Evolutionary conservation across 192 early-diverging fungal species (phyloP), one percentile per base, ranked within the genome.

Genomic region (Entomortierella beljakovae): DNA sequence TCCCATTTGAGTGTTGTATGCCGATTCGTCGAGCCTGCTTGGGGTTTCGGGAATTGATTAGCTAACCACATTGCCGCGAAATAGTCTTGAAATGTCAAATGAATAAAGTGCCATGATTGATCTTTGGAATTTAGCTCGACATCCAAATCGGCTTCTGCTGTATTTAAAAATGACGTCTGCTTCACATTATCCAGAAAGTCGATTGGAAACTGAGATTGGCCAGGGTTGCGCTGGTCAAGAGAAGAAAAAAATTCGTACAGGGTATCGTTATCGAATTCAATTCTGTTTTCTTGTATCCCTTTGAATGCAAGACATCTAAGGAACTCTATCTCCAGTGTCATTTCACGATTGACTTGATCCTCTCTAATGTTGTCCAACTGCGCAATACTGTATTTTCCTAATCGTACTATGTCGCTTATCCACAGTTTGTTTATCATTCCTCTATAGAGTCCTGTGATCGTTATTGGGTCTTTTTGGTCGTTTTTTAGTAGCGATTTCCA

Each of bases 41-140:
- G n/a, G n/a, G n/a, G n/a, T n/a, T n/a, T n/a, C n/a, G n/a, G n/a
- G n/a, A n/a, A n/a, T n/a, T 60, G 48, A 0, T 32, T 37, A 50
- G 29, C 68, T 34, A 70, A 43, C 57, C 57, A 70, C 55, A 50
- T 70, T 25, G 68, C 68, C n/a, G 68, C 68, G 52, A 70, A 70
- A 56, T 61, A 70, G 54, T 70, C 68, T 32, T 61, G 68, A 26
- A 70, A 70, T 10, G 68, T 61, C 35, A 70, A 58, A 61, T 61
- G 68, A 48, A 69, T 31, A 29, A 69, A 69, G 23, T 49, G n/a
- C 67, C 67, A 69, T 38, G 58, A 10, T 61, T 55, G 68, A 35
- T 56, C 60, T 26, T n/a, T 61, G 35, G 68, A 0, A 34, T 60
- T 50, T 26, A 55, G 58, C 6, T 42, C 68, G 0, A 59, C 34